Evolutionary conservation across 495 filamentous ascomycete species (phyloP), one percentile per base, ranked within the genome.

Genomic region (Cryomyces antarcticus): DNA sequence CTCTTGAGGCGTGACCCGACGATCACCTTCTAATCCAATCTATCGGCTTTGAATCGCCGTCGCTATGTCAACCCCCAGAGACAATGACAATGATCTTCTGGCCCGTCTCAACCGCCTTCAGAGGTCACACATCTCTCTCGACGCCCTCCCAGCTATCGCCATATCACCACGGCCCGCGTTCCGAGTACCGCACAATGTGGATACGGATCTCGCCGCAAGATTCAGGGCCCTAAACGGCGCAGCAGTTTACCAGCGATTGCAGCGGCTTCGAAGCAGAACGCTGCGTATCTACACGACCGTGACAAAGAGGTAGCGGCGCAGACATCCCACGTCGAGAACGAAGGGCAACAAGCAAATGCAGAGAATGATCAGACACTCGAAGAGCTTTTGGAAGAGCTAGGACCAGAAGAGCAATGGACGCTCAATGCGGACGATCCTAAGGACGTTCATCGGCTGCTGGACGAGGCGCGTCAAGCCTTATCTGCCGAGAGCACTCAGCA

Each of bases 41-140:
- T 24, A 24, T 2, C 17, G 17, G 17, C 17, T 24, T 2, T 2
- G 1, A 24, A 24, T 24, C 17, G 17, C 17, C 17, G 17, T 2
- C 2, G 2, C 17, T 24, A 24, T 24, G 17, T 24, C 17, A 1
- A 24, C 1, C 17, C 17, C 1, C 17, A 2, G 17, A 24, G 17
- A 24, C 17, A 2, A 2, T 24, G 57, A 60, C 37, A 48, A 57
- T 34, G 50, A 54, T 38, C 52, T 62, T 11, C 53, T 62, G 33
- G 56, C 57, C 4, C 53, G 60, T 29, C 55, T 62, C 2, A 61
- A 62, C 45, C 56, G 58, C 1, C 49, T 62, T 7, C 57, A 58
- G 43, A 55, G 52, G 28, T 55, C 56, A 2, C 45, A 42, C 17
- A 48, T 61, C 2, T 45, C 10, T 28, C 38, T 62, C 10, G 37